A percentile compares a stretch with the other conserved stretches of the same genome.
phyloP scores from a whole-genome alignment of 305 asterid species.

The Striga hermonthica region DNA sequence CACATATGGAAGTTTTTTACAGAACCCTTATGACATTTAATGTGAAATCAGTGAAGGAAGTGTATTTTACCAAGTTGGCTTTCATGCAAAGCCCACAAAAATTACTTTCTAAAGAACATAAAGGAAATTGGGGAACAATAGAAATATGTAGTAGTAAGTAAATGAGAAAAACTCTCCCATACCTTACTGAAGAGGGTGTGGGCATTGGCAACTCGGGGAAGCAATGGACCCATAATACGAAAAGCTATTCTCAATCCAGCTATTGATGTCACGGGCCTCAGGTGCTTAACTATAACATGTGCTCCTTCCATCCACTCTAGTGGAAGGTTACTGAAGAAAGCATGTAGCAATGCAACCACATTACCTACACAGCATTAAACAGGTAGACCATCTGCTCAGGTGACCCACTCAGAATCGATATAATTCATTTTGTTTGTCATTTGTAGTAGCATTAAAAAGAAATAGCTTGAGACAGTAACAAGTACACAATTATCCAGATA shows the following conservation, averaged over 20 bases:
- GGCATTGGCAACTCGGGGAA: conserved; percentile 87
- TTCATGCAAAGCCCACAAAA: not conserved
- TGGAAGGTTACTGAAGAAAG: conserved; percentile 93
- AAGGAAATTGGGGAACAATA: too few relatives aligned
- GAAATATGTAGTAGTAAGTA: not conserved
- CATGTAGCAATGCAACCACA: conserved; percentile 84
- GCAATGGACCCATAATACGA: conserved; percentile 96
- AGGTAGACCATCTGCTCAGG: too few relatives aligned
- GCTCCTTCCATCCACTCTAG: conserved; percentile 96
- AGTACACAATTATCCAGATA: too few relatives aligned
- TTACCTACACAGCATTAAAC: conserved; percentile 50
- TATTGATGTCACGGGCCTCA: conserved; percentile 86
- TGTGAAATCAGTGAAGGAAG: too few relatives aligned
- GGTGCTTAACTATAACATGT: conserved; percentile 77
- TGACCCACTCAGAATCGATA: too few relatives aligned
- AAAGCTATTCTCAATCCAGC: conserved; percentile 91
- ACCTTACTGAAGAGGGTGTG: conserved; percentile 91
- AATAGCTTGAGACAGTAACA: too few relatives aligned
- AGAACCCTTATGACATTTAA: too few relatives aligned
- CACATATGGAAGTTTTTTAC: too few relatives aligned
- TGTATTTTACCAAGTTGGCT: not conserved
- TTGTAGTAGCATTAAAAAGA: too few relatives aligned
- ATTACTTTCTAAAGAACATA: not conserved
- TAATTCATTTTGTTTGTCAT: too few relatives aligned
- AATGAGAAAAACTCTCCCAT: conserved; percentile 18